These are phyloP conservation scores for Paramyrothecium sp. DNA, from an alignment of 2,329 filamentous ascomycete species.

Conservation along the genomic window DNA sequence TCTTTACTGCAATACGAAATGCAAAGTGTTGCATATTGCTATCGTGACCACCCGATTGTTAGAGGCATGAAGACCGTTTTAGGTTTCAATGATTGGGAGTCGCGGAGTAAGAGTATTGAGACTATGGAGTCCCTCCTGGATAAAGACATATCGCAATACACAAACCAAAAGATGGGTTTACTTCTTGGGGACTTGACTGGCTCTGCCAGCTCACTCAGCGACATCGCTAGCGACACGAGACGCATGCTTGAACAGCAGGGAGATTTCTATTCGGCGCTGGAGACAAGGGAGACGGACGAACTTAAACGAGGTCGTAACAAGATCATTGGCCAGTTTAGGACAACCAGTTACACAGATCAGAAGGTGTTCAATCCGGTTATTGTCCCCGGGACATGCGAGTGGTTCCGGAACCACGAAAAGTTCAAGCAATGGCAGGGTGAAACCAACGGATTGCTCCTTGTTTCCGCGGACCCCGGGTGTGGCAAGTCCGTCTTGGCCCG, in stretches of 20 bases:
- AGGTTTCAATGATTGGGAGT: neutral
- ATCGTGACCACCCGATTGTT: neutral
- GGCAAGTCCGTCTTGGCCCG: slow-evolving; percentile 42
- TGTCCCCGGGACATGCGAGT: slow-evolving; percentile 11
- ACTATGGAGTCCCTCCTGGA: neutral
- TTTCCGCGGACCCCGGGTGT: slow-evolving; percentile 42
- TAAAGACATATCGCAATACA: neutral
- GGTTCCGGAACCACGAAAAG: slow-evolving; percentile 7
- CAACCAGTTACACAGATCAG: slow-evolving; percentile 10
- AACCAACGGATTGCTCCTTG: slow-evolving; percentile 9
- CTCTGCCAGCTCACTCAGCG: neutral
- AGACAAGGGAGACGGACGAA: neutral
- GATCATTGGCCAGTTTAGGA: neutral
- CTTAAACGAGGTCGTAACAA: neutral
- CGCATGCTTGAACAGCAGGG: neutral
- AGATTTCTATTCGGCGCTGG: neutral
- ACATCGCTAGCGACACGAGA: neutral
- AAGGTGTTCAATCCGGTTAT: slow-evolving; percentile 11
- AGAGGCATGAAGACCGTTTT: neutral
- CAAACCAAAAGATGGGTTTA: neutral
- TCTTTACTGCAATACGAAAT: neutral
- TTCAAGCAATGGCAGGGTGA: slow-evolving; percentile 9
- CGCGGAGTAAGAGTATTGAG: neutral
- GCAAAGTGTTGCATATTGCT: neutral
- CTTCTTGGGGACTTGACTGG: neutral